Evolutionary conservation across 257 asterid species (phyloP).

Genomic region (Plantago major): DNA sequence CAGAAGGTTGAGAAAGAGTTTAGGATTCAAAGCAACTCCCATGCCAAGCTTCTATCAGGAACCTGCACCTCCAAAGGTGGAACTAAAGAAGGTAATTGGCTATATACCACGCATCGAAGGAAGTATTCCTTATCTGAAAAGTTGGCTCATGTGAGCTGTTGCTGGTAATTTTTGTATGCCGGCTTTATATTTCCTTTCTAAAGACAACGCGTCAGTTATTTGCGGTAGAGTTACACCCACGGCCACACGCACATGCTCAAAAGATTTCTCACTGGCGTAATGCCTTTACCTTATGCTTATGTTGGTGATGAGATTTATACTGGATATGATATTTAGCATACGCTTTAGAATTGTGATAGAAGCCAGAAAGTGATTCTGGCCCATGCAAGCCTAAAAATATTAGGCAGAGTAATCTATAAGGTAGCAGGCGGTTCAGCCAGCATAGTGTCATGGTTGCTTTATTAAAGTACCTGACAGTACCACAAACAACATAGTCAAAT

Average conservation of each 20-base stretch:
- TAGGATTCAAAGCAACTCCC: constrained; percentile 93
- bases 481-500: too few relatives aligned
- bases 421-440: too few relatives aligned
- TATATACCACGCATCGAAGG: constrained; percentile 12
- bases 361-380: background rate
- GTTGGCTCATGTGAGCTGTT: background rate
- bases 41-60: constrained; percentile 99
- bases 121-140: background rate
- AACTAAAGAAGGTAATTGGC: constrained; percentile 73
- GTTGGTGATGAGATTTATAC: background rate
- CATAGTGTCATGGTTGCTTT: too few relatives aligned
- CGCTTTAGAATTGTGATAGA: background rate
- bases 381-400: too few relatives aligned
- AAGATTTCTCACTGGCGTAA: background rate
- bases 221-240: background rate
- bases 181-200: background rate
- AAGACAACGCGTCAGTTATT: background rate
- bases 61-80: constrained; percentile 88
- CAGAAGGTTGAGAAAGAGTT: constrained; percentile 69
- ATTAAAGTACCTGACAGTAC: too few relatives aligned
- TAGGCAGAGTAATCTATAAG: too few relatives aligned
- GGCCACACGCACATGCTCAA: background rate
- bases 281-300: background rate
- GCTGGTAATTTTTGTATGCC: background rate
- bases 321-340: background rate